Evolutionary conservation across 1,139 yeast genomes (phyloP), one percentile per base, ranked within the genome.

Genomic region (Williopsis jadinii): DNA sequence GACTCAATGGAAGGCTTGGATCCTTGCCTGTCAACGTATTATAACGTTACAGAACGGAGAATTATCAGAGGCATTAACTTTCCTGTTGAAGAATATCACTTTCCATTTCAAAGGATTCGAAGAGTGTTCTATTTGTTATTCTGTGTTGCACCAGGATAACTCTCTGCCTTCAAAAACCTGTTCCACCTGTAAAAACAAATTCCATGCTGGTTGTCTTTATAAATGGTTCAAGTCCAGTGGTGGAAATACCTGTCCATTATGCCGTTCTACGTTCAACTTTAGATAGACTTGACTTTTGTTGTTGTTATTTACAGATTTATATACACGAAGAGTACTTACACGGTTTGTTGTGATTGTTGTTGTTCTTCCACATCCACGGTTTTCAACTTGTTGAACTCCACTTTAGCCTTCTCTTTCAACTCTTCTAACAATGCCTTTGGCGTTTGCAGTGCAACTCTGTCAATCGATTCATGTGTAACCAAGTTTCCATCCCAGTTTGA

Each of bases 211-310:
- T 10, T 92, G 99, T 70, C 70, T 92, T 43, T 90, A 87, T 70
- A 85, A 90, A 61, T 92, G 99, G 99, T 92, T 92, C 65, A 86
- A 87, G 68, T 87, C 95, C 53, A 86, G 95, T 13, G 94, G 94
- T 36, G 75, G 85, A 43, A 83, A 87, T 51, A 83, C 95, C 2
- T 92, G 99, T 68, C 98, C 99, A 34, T 69, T 92, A 55, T 92
- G 99, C 65, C 81, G 98, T 59, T 41, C 56, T 1, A 45, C 52
- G 0, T 53, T 54, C 40, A 52, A 53, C 39, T 53, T 54, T 38
- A 51, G 49, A 38, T 51, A 27, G 34, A 11, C 11, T 33, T 19
- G n/a, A 31, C 10, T n/a, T 11, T 14, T 13, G 34, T 13, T 13
- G 6, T 32, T n/a, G 34, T 32, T 14, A 32, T 9, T 15, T 11